Evolutionary conservation across 2,329 filamentous ascomycete genomes (phyloP), one percentile per base, ranked within the genome.

Genomic region (Metarhizium guizhouense): DNA sequence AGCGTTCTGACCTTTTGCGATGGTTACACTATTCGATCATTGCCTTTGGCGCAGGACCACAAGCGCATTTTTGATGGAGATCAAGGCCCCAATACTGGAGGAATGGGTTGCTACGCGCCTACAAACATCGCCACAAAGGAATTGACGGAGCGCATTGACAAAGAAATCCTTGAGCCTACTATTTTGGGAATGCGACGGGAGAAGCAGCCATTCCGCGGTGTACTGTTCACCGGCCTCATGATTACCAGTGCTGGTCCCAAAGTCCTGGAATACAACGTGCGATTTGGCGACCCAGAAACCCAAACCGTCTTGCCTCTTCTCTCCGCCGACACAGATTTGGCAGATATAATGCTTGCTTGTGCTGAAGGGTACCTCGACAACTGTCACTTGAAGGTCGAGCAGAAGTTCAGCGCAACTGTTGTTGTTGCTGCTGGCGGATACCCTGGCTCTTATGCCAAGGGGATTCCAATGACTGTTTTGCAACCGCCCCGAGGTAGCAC

Each of bases 61-160:
- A 97, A 99, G 80, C 84, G 91, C 59, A 91, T 95, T 61, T 88
- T 88, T 54, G 94, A 99, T 65, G 90, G 88, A 54, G 93, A 97
- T 68, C 80, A 83, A 52, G 94, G 94, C 1, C 89, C 91, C 42
- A 97, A 97, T 74, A 97, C 94, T 2, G 94, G 93, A 57, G 94
- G 94, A 45, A 97, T 97, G 94, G 94, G 94, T 53, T 96, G 91
- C 68, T 97, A 97, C 71, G 91, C 92, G 16, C 89, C 89, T n/a
- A 95, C 92, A 1, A 87, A 83, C 60, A 86, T 92, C 64, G 85
- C 87, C 34, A 87, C 86, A 0, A 81, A 84, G 53, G 83, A 86
- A 58, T 77, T 95, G n/a, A 80, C 94, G 18, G 86, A 86, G 18
- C 79, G 85, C 58, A 84, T 99, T 58, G 87, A 96, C 67, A 78